Conservation (phyloP, 768 basidiomycete species). For the Chlorophyllum brunneum region DNA sequence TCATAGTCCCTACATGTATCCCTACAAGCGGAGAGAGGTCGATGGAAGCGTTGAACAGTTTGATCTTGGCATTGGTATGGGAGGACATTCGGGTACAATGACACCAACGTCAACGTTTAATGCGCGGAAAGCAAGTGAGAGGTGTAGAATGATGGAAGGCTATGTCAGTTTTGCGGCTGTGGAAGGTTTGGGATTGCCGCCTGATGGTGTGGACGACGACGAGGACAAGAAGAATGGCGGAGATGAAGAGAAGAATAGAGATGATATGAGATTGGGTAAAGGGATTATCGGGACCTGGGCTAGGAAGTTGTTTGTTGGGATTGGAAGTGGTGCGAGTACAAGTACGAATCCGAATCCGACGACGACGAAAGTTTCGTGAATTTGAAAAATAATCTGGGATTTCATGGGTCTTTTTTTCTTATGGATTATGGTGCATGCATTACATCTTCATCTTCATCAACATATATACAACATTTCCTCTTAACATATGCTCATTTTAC, state of each 20-base stretch:
- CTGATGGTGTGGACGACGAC: slow-evolving; percentile 17
- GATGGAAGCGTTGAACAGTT: slow-evolving; percentile 3
- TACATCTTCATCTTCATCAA: no score
- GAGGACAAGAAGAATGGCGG: slow-evolving; percentile 11
- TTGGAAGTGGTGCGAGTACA: not conserved
- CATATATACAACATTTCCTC: no score
- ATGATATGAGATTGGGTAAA: slow-evolving; percentile 7
- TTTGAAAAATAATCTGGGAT: not conserved
- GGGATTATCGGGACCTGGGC: slow-evolving; percentile 16
- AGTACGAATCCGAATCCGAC: not conserved
- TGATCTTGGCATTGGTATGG: not conserved
- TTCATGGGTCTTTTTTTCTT: not conserved
- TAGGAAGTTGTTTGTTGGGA: slow-evolving; percentile 16
- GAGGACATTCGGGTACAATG: no score
- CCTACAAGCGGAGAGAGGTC: not conserved
- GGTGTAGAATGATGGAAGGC: slow-evolving; percentile 21
- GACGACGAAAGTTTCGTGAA: slow-evolving; percentile 3
- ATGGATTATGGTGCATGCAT: no score
- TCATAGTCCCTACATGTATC: slow-evolving; percentile 6
- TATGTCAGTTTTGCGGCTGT: slow-evolving; percentile 22
- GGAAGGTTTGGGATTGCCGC: slow-evolving; percentile 22
- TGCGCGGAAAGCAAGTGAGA: slow-evolving; percentile 20
- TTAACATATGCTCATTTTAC: no score
- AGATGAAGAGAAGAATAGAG: not conserved
- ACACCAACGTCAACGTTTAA: slow-evolving; percentile 15